Conservation (phyloP, 495 filamentous ascomycete genomes). For the Aeminium ludgeri region DNA sequence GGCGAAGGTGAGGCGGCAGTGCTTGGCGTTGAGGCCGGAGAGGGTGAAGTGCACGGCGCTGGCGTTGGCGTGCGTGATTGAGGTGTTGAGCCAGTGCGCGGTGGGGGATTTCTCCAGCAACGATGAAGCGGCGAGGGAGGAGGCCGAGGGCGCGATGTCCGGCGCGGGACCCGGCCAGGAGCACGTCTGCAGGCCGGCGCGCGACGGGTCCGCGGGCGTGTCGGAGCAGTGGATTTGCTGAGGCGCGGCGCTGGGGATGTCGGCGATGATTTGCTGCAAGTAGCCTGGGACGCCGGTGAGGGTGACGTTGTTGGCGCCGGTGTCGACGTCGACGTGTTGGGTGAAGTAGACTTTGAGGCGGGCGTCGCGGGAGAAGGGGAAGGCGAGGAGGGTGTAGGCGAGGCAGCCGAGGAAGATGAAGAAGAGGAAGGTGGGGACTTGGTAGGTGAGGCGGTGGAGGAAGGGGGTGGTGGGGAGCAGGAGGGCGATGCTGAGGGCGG, state of each 20-base stretch:
- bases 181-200: conserved; percentile 41
- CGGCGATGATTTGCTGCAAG: conserved; percentile 45
- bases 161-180: conserved; percentile 54
- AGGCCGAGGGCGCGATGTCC: conserved; percentile 31
- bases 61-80: conserved; percentile 30
- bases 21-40: conserved; percentile 47
- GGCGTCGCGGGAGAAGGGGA: conserved; percentile 66
- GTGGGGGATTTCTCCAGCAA: background rate
- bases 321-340: conserved; percentile 65
- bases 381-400: conserved; percentile 73
- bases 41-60: conserved; percentile 40
- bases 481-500: conserved; percentile 48
- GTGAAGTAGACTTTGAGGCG: conserved; percentile 78
- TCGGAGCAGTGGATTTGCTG: conserved; percentile 38
- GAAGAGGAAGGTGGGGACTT: conserved; percentile 62
- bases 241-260: conserved; percentile 54
- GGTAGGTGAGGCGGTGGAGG: conserved; percentile 69
- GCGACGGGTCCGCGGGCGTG: conserved; percentile 8
- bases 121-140: background rate
- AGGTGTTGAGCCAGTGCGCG: conserved; percentile 32
- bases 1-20: conserved; percentile 50
- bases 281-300: conserved; percentile 58
- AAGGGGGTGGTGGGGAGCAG: conserved; percentile 70
- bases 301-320: conserved; percentile 46
- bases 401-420: conserved; percentile 57